These are phyloP conservation scores for Marasmius oreades DNA, from an alignment of 1,284 basidiomycete species.

Conservation along the genomic window DNA sequence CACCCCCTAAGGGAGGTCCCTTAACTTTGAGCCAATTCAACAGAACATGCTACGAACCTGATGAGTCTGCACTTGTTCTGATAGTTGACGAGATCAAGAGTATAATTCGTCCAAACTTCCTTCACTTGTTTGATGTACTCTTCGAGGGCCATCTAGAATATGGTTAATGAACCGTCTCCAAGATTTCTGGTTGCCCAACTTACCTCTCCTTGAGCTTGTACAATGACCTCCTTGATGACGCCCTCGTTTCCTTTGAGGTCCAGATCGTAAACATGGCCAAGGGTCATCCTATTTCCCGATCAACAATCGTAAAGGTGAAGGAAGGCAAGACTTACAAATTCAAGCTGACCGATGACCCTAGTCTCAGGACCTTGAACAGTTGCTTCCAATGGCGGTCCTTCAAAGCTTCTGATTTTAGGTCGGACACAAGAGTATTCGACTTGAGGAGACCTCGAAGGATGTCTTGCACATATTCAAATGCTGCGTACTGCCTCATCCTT, in stretches of 20 bases:
- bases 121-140: slow-evolving; percentile 95
- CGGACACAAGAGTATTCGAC: slow-evolving; percentile 84
- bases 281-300: slow-evolving; percentile 68
- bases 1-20: slow-evolving; percentile 63
- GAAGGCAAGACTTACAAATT: slow-evolving; percentile 50
- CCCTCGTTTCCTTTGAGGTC: slow-evolving; percentile 93
- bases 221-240: slow-evolving; percentile 90
- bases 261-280: slow-evolving; percentile 96
- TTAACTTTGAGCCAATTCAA: slow-evolving; percentile 8
- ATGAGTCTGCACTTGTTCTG: slow-evolving; percentile 98
- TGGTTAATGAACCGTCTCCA: slow-evolving; percentile 4
- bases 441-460: slow-evolving; percentile 84
- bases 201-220: slow-evolving; percentile 98
- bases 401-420: slow-evolving; percentile 95
- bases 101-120: slow-evolving; percentile 96
- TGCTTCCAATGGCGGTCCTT: slow-evolving; percentile 99
- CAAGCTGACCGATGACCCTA: slow-evolving; percentile 63
- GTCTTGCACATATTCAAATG: slow-evolving; percentile 98
- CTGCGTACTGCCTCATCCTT: slow-evolving; percentile 97
- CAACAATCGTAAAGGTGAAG: neutral
- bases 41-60: slow-evolving; percentile 44
- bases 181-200: slow-evolving; percentile 10
- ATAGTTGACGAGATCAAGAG: slow-evolving; percentile 95
- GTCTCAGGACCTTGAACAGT: slow-evolving; percentile 87
- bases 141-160: slow-evolving; percentile 80